Evolutionary conservation across 257 asterid genomes (phyloP).

Genomic region (Solanum clarkiae): DNA sequence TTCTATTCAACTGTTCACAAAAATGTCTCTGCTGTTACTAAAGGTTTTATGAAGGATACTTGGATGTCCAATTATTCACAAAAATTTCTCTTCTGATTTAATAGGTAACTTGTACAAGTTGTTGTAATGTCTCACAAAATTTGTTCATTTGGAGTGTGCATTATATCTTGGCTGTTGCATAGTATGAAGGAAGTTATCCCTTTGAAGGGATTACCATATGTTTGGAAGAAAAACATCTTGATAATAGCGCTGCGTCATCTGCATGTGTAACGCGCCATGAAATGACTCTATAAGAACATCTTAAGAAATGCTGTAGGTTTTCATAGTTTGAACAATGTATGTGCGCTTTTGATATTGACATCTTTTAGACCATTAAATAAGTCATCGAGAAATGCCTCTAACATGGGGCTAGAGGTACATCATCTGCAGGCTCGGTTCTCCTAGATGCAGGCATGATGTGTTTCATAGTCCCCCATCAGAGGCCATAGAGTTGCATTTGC

Average conservation of each 20-base stretch:
- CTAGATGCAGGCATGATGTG: constrained; percentile 3
- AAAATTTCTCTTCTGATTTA: not conserved
- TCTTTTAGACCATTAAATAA: not conserved
- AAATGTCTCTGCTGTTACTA: not conserved
- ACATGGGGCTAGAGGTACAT: constrained; percentile 11
- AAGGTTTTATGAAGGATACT: not conserved
- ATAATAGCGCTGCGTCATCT: too few species aligned
- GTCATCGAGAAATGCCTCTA: not conserved
- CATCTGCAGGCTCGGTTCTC: constrained; percentile 8
- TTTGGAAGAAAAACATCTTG: not conserved
- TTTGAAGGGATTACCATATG: not conserved
- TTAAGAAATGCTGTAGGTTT: not conserved
- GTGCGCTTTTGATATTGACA: not conserved
- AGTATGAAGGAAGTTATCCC: not conserved
- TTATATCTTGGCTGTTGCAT: not conserved
- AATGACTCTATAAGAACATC: not conserved
- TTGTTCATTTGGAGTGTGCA: not conserved
- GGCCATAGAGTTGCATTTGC: constrained; percentile 11
- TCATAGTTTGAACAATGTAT: not conserved
- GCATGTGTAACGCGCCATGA: not conserved
- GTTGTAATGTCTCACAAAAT: not conserved
- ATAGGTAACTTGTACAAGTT: not conserved
- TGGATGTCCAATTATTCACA: not conserved
- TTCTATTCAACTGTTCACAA: not conserved
- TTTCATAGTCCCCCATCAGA: not conserved